A percentile compares a stretch with the other conserved stretches of the same genome.
Evolutionary conservation across 352 stramenopile species (phyloP).

Genomic region (Phytophthora pistaciae): DNA sequence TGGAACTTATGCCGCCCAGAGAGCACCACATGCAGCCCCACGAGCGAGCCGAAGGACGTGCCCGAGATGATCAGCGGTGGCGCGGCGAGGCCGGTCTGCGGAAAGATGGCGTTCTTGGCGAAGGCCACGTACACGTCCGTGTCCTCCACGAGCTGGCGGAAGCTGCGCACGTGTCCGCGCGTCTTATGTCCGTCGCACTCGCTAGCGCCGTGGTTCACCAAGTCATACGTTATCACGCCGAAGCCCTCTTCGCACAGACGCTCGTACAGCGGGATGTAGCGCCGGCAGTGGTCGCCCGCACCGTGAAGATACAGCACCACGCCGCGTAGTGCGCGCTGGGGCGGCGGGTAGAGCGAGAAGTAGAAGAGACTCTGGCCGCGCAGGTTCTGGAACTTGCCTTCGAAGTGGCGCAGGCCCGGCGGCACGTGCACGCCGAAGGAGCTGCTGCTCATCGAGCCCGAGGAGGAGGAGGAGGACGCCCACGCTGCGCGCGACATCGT

Average conservation of each 20-base stretch:
- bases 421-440: slow-evolving; percentile 35
- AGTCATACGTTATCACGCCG: slow-evolving; percentile 53
- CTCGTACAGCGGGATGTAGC: slow-evolving; percentile 53
- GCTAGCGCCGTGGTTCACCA: slow-evolving; percentile 53
- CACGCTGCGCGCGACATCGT: slow-evolving; percentile 17
- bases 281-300: slow-evolving; percentile 48
- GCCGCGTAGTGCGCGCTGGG: slow-evolving; percentile 32
- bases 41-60: slow-evolving; percentile 63
- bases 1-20: slow-evolving; percentile 49
- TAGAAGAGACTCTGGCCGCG: slow-evolving; percentile 49
- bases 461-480: slow-evolving; percentile 23
- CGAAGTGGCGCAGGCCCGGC: slow-evolving; percentile 33
- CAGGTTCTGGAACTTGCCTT: slow-evolving; percentile 44
- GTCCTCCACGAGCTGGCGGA: slow-evolving; percentile 58
- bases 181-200: slow-evolving; percentile 40
- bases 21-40: slow-evolving; percentile 59
- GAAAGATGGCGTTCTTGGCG: slow-evolving; percentile 40
- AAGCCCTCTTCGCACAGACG: slow-evolving; percentile 47
- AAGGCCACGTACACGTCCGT: slow-evolving; percentile 48
- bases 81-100: slow-evolving; percentile 12
- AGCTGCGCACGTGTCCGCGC: slow-evolving; percentile 43
- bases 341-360: slow-evolving; percentile 41
- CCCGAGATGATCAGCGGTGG: slow-evolving; percentile 61
- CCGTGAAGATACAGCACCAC: slow-evolving; percentile 58
- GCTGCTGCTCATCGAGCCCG: slow-evolving; percentile 15